phyloP scores from a whole-genome alignment of 139 green algal genomes.

The Zygnema circumcarinatum region DNA sequence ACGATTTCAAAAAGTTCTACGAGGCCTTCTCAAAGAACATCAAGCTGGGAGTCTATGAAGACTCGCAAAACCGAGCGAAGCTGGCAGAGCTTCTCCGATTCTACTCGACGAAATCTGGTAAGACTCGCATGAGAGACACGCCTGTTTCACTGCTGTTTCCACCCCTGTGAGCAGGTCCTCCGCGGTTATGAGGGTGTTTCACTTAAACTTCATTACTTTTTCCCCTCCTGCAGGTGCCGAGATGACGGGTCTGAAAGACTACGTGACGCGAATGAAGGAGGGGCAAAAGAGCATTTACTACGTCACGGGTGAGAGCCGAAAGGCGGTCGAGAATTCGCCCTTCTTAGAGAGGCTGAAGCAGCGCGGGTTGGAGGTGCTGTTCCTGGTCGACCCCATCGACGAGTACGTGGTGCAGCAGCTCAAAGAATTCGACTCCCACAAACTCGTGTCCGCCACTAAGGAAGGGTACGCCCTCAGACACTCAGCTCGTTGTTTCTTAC shows the following conservation, averaged over 20 bases:
- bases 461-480: constrained; percentile 69
- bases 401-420: constrained; percentile 99
- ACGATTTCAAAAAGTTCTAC: constrained; percentile 99
- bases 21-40: constrained; percentile 99
- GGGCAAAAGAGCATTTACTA: constrained; percentile 98
- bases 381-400: constrained; percentile 99
- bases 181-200: too few relatives aligned
- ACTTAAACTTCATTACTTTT: too few relatives aligned
- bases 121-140: too few relatives aligned
- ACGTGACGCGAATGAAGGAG: constrained; percentile 99
- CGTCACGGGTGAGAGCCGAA: constrained; percentile 96
- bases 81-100: constrained; percentile 95
- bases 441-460: constrained; percentile 97
- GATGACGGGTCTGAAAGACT: constrained; percentile 95
- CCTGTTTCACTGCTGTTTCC: too few relatives aligned
- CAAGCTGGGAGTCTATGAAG: constrained; percentile 97
- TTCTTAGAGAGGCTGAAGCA: constrained; percentile 98
- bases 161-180: too few relatives aligned
- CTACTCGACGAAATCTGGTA: constrained; percentile 95
- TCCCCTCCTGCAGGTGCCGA: too few relatives aligned
- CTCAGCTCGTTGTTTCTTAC: too few relatives aligned
- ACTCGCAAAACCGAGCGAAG: constrained; percentile 95
- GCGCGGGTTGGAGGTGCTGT: constrained; percentile 97
- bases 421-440: constrained; percentile 99
- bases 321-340: constrained; percentile 97